Base-by-base conservation (phyloP, 352 stramenopile genomes). In the Phytophthora citricola region DNA sequence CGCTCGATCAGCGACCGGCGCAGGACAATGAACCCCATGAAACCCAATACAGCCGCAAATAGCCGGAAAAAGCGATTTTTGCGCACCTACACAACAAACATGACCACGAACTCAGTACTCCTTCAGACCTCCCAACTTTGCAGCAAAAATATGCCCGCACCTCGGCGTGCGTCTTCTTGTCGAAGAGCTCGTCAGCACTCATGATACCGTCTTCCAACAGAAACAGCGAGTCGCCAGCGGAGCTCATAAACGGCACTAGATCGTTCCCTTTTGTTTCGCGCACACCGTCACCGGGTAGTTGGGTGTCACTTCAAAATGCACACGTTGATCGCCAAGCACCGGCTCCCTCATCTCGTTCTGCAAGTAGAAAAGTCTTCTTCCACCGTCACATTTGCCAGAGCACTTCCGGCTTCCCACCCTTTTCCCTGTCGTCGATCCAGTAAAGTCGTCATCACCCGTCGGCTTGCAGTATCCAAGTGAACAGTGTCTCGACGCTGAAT, bases 201-300 rank as follows among this genome's bases (percentile, higher is more conserved):
- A 85, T 77, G 15, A 86, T 76, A 7, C 85, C 85, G 50, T 91
- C 83, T 38, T 88, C 76, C 4, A 93, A 63, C 32, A 93, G 63
- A 55, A 83, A 80, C 45, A 93, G 65, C 17, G 45, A 48, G 15
- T 93, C 76, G 1, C 78, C 79, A 12, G 61, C 60, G 31, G 65
- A 69, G 17, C 70, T 87, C 10, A 46, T 49, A 46, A 85, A 92
- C 15, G 81, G 73, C 17, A 66, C 34, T 12, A 93, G 50, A 5
- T 73, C 41, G 1, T 72, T 60, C 6, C 40, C 46, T 46, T 51
- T 46, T 75, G 63, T 31, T 69, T 58, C 1, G 76, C 86, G 55
- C 81, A 92, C 26, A 94, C 71, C 1, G 83, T 91, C 27, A 94
- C 83, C 1, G 82, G 72, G 31, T 91, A 91, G 38, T 83, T 77